Base-by-base conservation (phyloP, 2,329 filamentous ascomycete species). In the Pseudocercospora eumusae region DNA sequence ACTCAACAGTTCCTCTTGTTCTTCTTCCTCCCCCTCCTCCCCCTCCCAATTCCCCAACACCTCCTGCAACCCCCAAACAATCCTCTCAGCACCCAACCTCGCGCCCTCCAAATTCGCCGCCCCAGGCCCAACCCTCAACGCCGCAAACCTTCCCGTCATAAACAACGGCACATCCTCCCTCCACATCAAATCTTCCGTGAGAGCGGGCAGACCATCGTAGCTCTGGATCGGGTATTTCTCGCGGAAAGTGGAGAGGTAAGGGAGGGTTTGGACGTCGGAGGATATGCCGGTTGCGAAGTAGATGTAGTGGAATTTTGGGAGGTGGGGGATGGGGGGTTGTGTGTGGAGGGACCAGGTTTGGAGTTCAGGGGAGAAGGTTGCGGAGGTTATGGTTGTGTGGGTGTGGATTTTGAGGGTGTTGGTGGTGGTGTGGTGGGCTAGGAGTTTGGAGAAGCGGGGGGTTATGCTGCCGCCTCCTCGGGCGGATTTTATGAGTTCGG, bases 111-210 rank as follows among this genome's bases (percentile, higher is more conserved):
- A 78, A 72, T 93, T 93, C 0, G 84, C 85, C 0, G 88, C 88
- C 0, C 86, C 88, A 10, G 90, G 90, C 0, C 90, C 90, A 0
- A 93, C 76, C 60, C 86, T 82, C 67, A 93, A 73, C 0, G 82
- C 85, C 0, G 88, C 90, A 36, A 93, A 76, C 57, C 86, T 81
- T 1, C 89, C 90, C 0, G 87, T 87, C 61, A 90, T 76, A 70
- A 92, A 93, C 1, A 92, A 75, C 1, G 90, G 90, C 0, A 93
- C 83, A n/a, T 85, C 85, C 0, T 87, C 80, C 40, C 81, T 81
- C 90, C 90, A 93, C 82, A 88, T 88, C 63, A 93, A 78, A 69
- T 93, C 89, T 45, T 93, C 85, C 1, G 84, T 93, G 56, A 93
- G 75, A 66, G 88, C 90, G 0, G 91, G 90, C 20, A 92, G 77